Conservation (phyloP, 176 grass and related monocot species). For the Oryza longistaminata region DNA sequence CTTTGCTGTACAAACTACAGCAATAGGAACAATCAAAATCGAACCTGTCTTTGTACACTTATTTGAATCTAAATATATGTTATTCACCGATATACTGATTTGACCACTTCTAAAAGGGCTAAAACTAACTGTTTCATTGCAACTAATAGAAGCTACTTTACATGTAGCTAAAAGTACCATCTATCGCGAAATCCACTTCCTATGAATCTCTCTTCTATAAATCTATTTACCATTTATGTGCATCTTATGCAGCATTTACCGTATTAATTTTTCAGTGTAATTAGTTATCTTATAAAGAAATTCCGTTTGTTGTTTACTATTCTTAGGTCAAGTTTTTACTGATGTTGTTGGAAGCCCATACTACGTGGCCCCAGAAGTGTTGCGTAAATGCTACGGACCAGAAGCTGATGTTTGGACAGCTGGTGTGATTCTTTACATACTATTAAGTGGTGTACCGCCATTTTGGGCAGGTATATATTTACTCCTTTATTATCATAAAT, state of each 20-base stretch:
- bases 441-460: constrained; percentile 79
- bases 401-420: constrained; percentile 97
- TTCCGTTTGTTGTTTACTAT: constrained; percentile 19
- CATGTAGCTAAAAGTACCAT: background rate
- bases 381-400: constrained; percentile 70
- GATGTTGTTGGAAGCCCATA: constrained; percentile 93
- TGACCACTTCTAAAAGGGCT: background rate
- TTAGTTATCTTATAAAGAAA: background rate
- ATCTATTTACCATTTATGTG: background rate
- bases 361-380: constrained; percentile 87
- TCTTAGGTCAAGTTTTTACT: constrained; percentile 76
- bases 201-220: background rate
- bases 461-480: constrained; percentile 68
- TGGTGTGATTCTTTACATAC: constrained; percentile 87
- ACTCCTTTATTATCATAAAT: background rate
- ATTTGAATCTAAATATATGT: background rate
- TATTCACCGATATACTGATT: background rate
- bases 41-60: background rate
- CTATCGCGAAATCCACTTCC: background rate
- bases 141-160: background rate
- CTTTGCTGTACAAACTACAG: background rate
- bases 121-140: background rate
- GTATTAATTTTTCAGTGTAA: background rate
- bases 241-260: background rate
- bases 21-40: background rate